Evolutionary conservation across 169 alveolate genomes (phyloP), one percentile per base, ranked within the genome.

Genomic region (Cryptosporidium baileyi): DNA sequence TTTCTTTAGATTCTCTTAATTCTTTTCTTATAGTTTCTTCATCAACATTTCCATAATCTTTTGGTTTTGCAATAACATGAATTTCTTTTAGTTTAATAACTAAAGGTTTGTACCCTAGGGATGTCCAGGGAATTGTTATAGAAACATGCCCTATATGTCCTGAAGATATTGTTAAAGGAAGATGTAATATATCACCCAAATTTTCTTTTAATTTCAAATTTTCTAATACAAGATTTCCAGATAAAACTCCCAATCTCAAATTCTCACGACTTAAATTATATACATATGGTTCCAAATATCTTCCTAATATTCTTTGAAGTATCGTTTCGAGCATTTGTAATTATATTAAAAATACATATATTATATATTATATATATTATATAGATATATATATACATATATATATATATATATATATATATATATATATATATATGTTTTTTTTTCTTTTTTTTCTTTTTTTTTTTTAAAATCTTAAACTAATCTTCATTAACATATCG

Each of bases 241-340:
- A 74, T 11, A 74, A 40, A 17, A 74, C 85, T 34, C 85, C 85
- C 43, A 74, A 59, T 19, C 85, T 74, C 49, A 74, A 54, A 38
- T 74, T 74, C n/a, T 74, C 85, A 11, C 85, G 65, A 54, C 85
- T 74, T 30, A 74, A 54, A 32, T 74, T 74, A 22, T 74, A 74
- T n/a, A 74, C 85, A 57, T 74, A 74, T 38, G 85, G 85, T 6
- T 74, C 85, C 67, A 74, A 74, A 54, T 74, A 74, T 34, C 85
- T 74, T 19, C 85, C 85, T 13, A 74, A 43, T 22, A 74, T 26
- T 41, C 85, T 74, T 54, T 74, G 85, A 26, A 74, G n/a, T 11
- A 74, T 74, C 1, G 85, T 74, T 74, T 57, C 85, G 9, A 74
- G 52, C 85, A 74, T 74, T 57, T 74, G 40, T 51, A n/a, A n/a